These are phyloP conservation scores for Cryphonectria nitschkei DNA, from an alignment of 2,329 filamentous ascomycete species.

Conservation along the genomic window DNA sequence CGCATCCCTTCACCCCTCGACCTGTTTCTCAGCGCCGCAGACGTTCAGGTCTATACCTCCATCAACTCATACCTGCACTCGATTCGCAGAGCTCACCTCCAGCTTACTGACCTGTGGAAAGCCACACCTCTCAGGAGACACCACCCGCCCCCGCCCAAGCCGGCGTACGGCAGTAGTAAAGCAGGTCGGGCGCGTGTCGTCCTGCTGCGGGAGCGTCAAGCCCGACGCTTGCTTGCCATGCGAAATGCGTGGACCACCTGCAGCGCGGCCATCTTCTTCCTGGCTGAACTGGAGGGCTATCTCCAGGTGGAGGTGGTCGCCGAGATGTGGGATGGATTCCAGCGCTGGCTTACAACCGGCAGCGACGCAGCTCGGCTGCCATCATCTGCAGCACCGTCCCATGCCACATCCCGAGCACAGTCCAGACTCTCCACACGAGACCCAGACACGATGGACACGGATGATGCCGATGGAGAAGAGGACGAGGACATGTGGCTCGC, in stretches of 20 bases:
- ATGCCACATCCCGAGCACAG: slow-evolving; percentile 12
- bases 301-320: slow-evolving; percentile 88
- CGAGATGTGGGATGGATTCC: slow-evolving; percentile 79
- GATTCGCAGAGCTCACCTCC: slow-evolving; percentile 82
- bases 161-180: slow-evolving; percentile 63
- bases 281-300: slow-evolving; percentile 85
- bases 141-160: slow-evolving; percentile 71
- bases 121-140: slow-evolving; percentile 76
- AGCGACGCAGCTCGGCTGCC: slow-evolving; percentile 36
- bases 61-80: slow-evolving; percentile 87
- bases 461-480: slow-evolving; percentile 34
- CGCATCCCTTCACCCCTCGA: slow-evolving; percentile 80
- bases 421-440: slow-evolving; percentile 9
- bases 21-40: slow-evolving; percentile 77
- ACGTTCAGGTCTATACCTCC: slow-evolving; percentile 79
- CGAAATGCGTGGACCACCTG: slow-evolving; percentile 88
- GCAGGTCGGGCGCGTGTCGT: slow-evolving; percentile 63
- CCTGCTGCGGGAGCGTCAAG: slow-evolving; percentile 66
- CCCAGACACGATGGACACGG: slow-evolving; percentile 21
- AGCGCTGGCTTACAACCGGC: slow-evolving; percentile 68
- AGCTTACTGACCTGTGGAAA: slow-evolving; percentile 85
- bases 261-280: slow-evolving; percentile 83
- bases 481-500: slow-evolving; percentile 49
- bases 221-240: slow-evolving; percentile 67
- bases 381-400: slow-evolving; percentile 25